Conservation (phyloP, 495 filamentous ascomycete genomes). For the Melanomma pulvis-pyrius region DNA sequence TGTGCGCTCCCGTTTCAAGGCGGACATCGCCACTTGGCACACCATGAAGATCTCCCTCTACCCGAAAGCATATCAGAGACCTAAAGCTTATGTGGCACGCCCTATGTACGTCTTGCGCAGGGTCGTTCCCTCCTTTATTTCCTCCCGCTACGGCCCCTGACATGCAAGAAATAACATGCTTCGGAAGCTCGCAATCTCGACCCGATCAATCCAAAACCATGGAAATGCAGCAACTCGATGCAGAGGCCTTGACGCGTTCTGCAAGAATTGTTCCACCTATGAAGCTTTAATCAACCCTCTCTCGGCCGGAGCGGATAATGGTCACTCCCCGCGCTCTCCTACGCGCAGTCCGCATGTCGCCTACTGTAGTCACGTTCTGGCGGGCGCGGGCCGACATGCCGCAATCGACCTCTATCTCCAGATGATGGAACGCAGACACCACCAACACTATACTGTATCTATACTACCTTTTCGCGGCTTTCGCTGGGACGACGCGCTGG, state of each 20-base stretch:
- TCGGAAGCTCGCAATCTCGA: background rate
- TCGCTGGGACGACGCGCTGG: background rate
- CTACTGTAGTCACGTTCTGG: background rate
- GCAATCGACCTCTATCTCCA: background rate
- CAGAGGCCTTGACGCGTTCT: background rate
- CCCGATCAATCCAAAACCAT: background rate
- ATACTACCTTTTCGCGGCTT: conserved; percentile 17
- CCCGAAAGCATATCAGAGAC: background rate
- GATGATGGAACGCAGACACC: conserved; percentile 13
- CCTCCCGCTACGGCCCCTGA: background rate
- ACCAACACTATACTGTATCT: conserved; percentile 32
- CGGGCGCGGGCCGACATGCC: conserved; percentile 10
- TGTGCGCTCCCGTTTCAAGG: too few relatives aligned
- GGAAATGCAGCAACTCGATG: background rate
- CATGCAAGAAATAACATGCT: background rate
- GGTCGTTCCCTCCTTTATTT: background rate
- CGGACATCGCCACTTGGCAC: background rate
- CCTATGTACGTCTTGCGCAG: background rate
- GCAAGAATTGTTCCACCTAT: conserved; percentile 13
- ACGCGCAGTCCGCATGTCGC: background rate
- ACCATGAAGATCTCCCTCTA: background rate
- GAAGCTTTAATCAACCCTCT: conserved; percentile 3
- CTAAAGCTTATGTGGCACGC: background rate
- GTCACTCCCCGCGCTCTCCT: background rate
- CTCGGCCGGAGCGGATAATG: conserved; percentile 15